Evolutionary conservation across 148 eudicot genomes (phyloP).

Genomic region (Fallopia convolvulus): DNA sequence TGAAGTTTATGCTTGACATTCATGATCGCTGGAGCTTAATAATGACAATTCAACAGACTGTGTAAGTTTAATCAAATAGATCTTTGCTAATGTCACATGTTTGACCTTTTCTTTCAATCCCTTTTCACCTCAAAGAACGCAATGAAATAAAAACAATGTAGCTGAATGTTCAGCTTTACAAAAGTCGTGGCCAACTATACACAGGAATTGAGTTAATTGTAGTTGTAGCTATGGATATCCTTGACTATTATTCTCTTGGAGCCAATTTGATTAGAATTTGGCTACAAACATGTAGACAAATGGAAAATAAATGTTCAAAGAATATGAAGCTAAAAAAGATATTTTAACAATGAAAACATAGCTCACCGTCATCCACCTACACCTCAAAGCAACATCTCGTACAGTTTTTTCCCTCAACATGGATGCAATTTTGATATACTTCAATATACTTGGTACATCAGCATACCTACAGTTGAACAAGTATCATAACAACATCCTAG

Average conservation of each 20-base stretch:
- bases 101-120: neutral
- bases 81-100: neutral
- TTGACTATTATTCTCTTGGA: neutral
- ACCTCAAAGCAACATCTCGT: constrained; percentile 88
- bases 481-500: neutral
- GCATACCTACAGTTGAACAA: constrained; percentile 35
- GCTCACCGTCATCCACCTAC: constrained; percentile 90
- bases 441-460: constrained; percentile 69
- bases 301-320: neutral
- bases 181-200: neutral
- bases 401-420: constrained; percentile 70
- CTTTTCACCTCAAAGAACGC: neutral
- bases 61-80: neutral
- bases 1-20: neutral
- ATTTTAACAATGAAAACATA: constrained; percentile 10
- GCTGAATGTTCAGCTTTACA: neutral
- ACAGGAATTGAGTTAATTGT: neutral
- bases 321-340: neutral
- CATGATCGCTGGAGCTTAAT: neutral
- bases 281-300: neutral
- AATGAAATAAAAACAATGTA: neutral
- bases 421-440: constrained; percentile 78
- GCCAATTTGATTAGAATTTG: neutral
- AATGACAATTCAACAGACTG: neutral
- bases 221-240: neutral